phyloP scores from a whole-genome alignment of 1,284 basidiomycete genomes.

The Coniferiporia weirii region DNA sequence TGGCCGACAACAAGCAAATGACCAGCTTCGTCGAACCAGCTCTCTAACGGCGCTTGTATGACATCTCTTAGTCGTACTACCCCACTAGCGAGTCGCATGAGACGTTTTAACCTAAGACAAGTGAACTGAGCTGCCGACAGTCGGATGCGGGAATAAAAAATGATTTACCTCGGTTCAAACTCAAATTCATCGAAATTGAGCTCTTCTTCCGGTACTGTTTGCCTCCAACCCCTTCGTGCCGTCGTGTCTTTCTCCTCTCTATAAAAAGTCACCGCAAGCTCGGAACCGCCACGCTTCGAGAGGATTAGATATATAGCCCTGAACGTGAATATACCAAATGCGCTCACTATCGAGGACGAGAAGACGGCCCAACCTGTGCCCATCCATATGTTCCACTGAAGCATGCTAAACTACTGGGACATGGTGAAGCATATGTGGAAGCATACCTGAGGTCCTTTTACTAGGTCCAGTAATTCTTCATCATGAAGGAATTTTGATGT shows the following conservation, averaged over 20 bases:
- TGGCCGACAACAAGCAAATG: conserved; percentile 43
- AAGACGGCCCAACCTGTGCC: conserved; percentile 4
- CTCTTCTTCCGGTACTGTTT: background rate
- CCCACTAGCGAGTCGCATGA: background rate
- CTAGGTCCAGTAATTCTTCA: background rate
- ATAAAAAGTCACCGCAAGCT: background rate
- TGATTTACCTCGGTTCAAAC: conserved; percentile 4
- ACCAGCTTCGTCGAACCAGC: conserved; percentile 47
- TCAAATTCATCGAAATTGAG: background rate
- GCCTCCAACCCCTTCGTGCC: background rate
- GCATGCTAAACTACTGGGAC: background rate
- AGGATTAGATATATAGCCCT: background rate
- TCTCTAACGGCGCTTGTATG: conserved; percentile 15
- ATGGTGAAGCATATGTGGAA: background rate
- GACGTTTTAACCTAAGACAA: conserved; percentile 2
- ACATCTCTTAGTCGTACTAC: background rate
- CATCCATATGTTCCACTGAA: conserved; percentile 15
- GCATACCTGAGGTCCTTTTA: background rate
- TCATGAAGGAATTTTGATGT: conserved; percentile 1
- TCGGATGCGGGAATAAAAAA: background rate
- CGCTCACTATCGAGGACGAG: background rate
- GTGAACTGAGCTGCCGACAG: background rate
- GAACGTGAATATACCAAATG: background rate
- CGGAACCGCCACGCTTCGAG: background rate
- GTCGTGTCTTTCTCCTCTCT: background rate